phyloP scores from a whole-genome alignment of 1,284 basidiomycete genomes.

The Ceratobasidium sp. region DNA sequence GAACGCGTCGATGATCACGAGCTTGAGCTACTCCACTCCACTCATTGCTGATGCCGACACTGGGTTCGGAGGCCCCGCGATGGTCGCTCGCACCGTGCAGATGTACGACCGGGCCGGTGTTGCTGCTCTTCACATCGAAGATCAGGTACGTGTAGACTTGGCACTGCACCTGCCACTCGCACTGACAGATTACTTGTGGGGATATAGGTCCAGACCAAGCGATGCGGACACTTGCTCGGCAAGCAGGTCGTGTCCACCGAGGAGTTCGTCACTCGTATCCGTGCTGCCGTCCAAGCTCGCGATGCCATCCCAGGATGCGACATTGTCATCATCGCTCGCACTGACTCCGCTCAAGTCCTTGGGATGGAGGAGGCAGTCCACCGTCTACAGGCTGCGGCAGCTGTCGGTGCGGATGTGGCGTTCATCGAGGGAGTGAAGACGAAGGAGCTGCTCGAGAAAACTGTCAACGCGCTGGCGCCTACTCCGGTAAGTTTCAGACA shows the following conservation, averaged over 20 bases:
- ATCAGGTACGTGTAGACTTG: conserved; percentile 65
- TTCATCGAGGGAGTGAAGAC: conserved; percentile 85
- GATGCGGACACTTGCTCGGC: conserved; percentile 82
- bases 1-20: conserved; percentile 72
- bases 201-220: conserved; percentile 76
- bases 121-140: conserved; percentile 82
- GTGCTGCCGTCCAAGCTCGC: conserved; percentile 77
- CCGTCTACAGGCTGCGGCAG: conserved; percentile 75
- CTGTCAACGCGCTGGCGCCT: conserved; percentile 72
- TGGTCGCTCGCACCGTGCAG: conserved; percentile 78
- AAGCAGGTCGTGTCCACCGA: conserved; percentile 82
- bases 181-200: not conserved
- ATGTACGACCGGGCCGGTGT: conserved; percentile 77
- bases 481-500: conserved; percentile 61
- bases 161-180: conserved; percentile 7
- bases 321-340: conserved; percentile 82
- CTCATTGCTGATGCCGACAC: conserved; percentile 87
- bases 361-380: conserved; percentile 82
- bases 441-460: conserved; percentile 69
- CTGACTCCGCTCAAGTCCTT: conserved; percentile 80
- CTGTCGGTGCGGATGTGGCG: conserved; percentile 82
- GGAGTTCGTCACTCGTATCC: conserved; percentile 78
- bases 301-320: conserved; percentile 76
- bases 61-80: conserved; percentile 81
- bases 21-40: conserved; percentile 53